Base-by-base conservation (phyloP, 495 filamentous ascomycete genomes). In the Aspergillus panamensis region DNA sequence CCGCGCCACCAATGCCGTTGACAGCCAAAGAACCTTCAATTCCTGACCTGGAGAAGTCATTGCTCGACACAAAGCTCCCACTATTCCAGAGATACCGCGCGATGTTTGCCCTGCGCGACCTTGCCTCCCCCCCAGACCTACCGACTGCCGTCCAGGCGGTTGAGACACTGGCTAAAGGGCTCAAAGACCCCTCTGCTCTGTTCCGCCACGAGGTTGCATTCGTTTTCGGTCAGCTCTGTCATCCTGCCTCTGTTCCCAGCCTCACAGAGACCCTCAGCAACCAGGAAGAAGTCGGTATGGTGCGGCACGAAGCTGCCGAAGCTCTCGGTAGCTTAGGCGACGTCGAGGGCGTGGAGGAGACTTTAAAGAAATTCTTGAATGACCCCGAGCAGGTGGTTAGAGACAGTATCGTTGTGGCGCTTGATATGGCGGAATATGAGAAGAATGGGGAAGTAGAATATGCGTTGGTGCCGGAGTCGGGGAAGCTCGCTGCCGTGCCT, bases 341-440 rank as follows among this genome's bases (percentile, higher is more conserved):
- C 21, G 91, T 95, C 65, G 89, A 95, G 51, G 93, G 92, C 10
- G 95, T 97, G 25, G 92, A 96, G 66, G 86, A 89, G 51, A 87
- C 84, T 3, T 67, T 99, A 71, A 88, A 84, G 75, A 81, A 79
- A 60, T 97, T 96, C 74, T 73, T 96, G 49, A 79, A 96, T 63
- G 95, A 97, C 70, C 83, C 87, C 40, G 94, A 97, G 72, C 83
- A 89, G 63, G 91, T 99, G 3, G 94, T 99, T 35, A 82, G 92
- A 50, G 94, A 99, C 65, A 97, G 92, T 68, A 86, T 96, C 31
- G 82, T 96, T 62, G 94, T 99, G 49, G 94, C 94, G 17, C 74
- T 99, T 53, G 94, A 99, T 69, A 99, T 99, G 95, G 94, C 91
- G 2, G 92, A 96, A 69, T 96, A 88, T 67, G 94, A 99, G 80